Base-by-base conservation (phyloP, 129 eudicot genomes). In the Flaveria trinervia region DNA sequence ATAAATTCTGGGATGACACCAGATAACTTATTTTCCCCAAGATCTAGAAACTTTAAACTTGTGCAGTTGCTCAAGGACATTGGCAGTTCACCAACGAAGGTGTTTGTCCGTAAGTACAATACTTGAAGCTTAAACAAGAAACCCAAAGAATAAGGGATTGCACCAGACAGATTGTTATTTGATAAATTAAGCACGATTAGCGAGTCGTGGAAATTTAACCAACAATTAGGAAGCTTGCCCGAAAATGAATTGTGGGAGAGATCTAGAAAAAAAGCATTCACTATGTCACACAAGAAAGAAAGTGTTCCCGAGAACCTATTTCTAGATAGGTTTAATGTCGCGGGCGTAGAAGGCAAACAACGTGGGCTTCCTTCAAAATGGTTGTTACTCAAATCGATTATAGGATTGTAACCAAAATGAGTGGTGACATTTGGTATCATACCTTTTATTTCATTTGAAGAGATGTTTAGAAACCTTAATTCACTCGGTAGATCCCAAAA, bases 291-390 rank as follows among this genome's bases (percentile, higher is more conserved):
- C 72, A 68, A 72, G 70, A 41, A 36, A 52, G 73, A 57, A 22
- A 82, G 77, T n/a, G 79, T 30, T 17, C 85, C 80, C 0, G 77
- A 65, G 48, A 84, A 80, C 51, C 64, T 76, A 22, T 84, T 84
- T 39, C 49, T 39, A 20, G 85, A 72, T 15, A 84, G 77, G 71
- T 77, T 69, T 44, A 81, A 45, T 39, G 62, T 16, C 5, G 70
- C n/a, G 0, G 36, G 26, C 7, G 44, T 54, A 6, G 39, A 51
- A 69, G 74, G 70, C 61, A 80, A n/a, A 8, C 6, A 25, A 1
- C 56, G 68, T 36, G 76, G 30, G 13, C 49, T 59, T 25, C 72
- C 79, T 9, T 20, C 26, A 46, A 75, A 25, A n/a, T 52, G 11
- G 20, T 68, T 79, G 50, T 26, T 14, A 66, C 84, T 80, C 71